Percentiles rank a stretch among this genome's conserved stretches.
These are phyloP conservation scores for Gaertneriomyces semiglobifer DNA, from an alignment of 192 early-diverging fungal genomes.

Conservation along the genomic window DNA sequence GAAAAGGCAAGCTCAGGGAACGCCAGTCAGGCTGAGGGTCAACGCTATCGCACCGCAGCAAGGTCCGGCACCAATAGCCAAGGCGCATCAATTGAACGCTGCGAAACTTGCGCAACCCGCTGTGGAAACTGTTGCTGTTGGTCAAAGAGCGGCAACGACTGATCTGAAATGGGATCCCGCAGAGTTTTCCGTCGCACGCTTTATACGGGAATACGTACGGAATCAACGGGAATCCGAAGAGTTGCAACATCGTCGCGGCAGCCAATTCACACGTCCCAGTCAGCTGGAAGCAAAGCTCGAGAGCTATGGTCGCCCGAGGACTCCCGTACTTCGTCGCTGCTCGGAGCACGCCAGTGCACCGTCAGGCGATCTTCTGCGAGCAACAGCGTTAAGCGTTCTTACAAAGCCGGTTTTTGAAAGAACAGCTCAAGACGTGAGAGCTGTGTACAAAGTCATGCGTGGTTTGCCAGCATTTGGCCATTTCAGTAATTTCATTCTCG, in stretches of 20 bases:
- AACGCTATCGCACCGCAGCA: no score
- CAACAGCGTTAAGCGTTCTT: conserved; percentile 2
- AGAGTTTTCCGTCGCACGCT: conserved; percentile 13
- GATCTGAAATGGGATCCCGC: conserved; percentile 8
- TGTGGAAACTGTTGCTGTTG: no score
- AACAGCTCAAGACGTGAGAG: conserved; percentile 24
- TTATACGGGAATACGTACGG: conserved; percentile 11
- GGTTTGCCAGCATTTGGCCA: conserved; percentile 29
- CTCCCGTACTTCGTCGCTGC: background rate
- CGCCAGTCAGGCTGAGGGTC: no score
- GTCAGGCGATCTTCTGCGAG: background rate
- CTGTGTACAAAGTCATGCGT: conserved; percentile 22
- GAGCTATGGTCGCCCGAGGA: background rate
- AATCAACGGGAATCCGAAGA: conserved; percentile 13
- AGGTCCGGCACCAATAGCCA: no score
- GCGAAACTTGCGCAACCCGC: no score
- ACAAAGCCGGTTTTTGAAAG: conserved; percentile 28
- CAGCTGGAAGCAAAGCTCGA: background rate
- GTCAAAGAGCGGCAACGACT: no score
- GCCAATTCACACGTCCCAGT: background rate
- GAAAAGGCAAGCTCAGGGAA: no score
- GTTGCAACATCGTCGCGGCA: conserved; percentile 8
- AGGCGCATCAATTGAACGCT: no score
- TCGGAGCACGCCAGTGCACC: background rate
- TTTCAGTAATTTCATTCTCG: conserved; percentile 35